phyloP scores from a whole-genome alignment of 176 grass and related monocot species.

The Oryza meyeriana region DNA sequence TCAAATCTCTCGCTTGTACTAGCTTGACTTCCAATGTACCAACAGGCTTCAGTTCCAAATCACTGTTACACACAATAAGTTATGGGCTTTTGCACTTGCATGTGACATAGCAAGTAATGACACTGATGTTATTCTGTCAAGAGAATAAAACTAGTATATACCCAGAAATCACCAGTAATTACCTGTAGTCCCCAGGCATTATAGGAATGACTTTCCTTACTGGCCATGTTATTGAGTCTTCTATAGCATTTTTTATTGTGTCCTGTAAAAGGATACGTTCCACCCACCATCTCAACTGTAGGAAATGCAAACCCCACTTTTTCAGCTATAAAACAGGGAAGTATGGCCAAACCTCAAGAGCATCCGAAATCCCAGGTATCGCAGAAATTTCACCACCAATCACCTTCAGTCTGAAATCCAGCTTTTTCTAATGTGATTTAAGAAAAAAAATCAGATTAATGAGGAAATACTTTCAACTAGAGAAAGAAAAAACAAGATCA shows the following conservation, averaged over 20 bases:
- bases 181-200: constrained; percentile 97
- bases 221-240: constrained; percentile 94
- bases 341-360: constrained; percentile 65
- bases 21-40: constrained; percentile 96
- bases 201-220: constrained; percentile 94
- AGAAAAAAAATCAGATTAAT: background rate
- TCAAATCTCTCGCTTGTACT: constrained; percentile 82
- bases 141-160: constrained; percentile 18
- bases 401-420: constrained; percentile 93
- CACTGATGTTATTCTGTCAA: background rate
- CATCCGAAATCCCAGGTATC: constrained; percentile 90
- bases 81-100: constrained; percentile 12
- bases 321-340: constrained; percentile 3
- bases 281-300: constrained; percentile 19
- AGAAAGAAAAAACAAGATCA: background rate
- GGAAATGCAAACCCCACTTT: constrained; percentile 10
- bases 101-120: background rate
- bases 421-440: constrained; percentile 73
- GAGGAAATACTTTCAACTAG: background rate
- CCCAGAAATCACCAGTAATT: constrained; percentile 12
- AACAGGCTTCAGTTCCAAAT: constrained; percentile 93
- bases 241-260: constrained; percentile 92
- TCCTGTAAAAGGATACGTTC: constrained; percentile 46
- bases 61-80: constrained; percentile 38
- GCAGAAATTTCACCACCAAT: constrained; percentile 87